A percentile compares a stretch with the other conserved stretches of the same genome.
These are phyloP conservation scores for Ophiostoma angusticollis DNA, from an alignment of 2,329 filamentous ascomycete species.

Conservation along the genomic window DNA sequence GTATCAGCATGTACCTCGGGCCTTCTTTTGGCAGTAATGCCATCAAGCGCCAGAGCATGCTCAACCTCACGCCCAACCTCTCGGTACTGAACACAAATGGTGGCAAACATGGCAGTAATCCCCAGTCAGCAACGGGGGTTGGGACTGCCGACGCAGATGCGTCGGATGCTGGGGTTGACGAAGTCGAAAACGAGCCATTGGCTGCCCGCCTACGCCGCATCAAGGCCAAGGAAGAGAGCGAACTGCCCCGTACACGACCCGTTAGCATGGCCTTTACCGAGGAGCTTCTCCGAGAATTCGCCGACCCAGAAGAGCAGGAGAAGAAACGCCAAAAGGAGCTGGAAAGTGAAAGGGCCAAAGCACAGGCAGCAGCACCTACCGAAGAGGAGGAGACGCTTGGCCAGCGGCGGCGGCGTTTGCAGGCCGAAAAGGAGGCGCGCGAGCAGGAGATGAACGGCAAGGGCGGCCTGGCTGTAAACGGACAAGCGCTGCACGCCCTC, in stretches of 20 bases:
- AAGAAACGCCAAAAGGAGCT: constrained; percentile 23
- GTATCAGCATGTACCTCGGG: constrained; percentile 19
- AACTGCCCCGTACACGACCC: constrained; percentile 41
- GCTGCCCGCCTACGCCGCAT: constrained; percentile 52
- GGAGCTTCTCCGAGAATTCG: constrained; percentile 56
- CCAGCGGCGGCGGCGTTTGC: constrained; percentile 60
- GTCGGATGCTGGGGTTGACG: constrained; percentile 29
- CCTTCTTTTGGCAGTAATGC: constrained; percentile 7
- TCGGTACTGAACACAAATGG: constrained; percentile 8
- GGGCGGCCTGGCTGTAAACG: constrained; percentile 16
- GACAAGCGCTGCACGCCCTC: constrained; percentile 14
- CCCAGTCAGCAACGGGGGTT: neutral
- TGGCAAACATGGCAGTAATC: constrained; percentile 7
- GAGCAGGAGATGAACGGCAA: constrained; percentile 37
- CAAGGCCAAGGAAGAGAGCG: constrained; percentile 39
- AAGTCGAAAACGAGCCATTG: constrained; percentile 52
- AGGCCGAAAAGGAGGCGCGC: constrained; percentile 54
- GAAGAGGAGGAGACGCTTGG: constrained; percentile 67
- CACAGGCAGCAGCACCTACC: constrained; percentile 14
- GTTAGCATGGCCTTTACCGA: constrained; percentile 54
- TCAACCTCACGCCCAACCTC: constrained; percentile 26
- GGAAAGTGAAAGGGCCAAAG: constrained; percentile 19
- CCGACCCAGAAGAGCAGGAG: constrained; percentile 29
- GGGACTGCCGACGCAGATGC: constrained; percentile 16
- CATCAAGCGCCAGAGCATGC: constrained; percentile 31